phyloP scores from a whole-genome alignment of 2,329 filamentous ascomycete genomes.

The Dothistroma septosporum region DNA sequence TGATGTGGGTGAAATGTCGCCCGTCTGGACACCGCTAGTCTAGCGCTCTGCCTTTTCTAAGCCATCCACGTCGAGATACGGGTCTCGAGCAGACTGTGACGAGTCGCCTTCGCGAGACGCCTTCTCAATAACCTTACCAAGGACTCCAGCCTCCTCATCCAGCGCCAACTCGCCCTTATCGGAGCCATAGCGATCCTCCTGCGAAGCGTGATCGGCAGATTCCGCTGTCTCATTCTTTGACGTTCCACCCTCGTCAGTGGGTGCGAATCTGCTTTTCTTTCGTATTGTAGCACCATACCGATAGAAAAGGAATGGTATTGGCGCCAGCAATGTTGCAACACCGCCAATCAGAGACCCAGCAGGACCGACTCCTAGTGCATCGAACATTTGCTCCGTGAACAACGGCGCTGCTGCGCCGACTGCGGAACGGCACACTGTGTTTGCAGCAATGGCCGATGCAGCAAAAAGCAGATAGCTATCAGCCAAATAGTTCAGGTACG shows the following conservation, averaged over 20 bases:
- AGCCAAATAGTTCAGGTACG: constrained; percentile 47
- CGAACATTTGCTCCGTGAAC: constrained; percentile 33
- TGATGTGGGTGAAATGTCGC: no score
- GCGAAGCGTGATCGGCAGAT: background rate
- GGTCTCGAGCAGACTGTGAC: constrained; percentile 6
- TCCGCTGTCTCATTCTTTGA: background rate
- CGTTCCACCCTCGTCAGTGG: constrained; percentile 8
- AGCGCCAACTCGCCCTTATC: constrained; percentile 9
- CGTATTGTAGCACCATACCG: constrained; percentile 17
- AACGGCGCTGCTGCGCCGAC: constrained; percentile 31
- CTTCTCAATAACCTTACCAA: constrained; percentile 5
- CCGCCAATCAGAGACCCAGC: constrained; percentile 43
- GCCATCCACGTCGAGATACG: constrained; percentile 18
- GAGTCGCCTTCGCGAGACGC: constrained; percentile 2
- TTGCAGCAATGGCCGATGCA: constrained; percentile 30
- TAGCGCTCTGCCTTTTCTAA: constrained; percentile 16
- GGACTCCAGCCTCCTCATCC: constrained; percentile 8
- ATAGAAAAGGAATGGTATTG: constrained; percentile 29
- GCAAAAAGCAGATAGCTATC: constrained; percentile 45
- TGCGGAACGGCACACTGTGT: constrained; percentile 29
- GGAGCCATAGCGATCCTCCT: background rate
- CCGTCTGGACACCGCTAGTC: background rate
- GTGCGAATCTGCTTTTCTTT: constrained; percentile 15
- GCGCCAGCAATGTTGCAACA: constrained; percentile 35
- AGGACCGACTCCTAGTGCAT: constrained; percentile 30